phyloP scores from a whole-genome alignment of 345 rosid species.

The Pugionium dolabratum region DNA sequence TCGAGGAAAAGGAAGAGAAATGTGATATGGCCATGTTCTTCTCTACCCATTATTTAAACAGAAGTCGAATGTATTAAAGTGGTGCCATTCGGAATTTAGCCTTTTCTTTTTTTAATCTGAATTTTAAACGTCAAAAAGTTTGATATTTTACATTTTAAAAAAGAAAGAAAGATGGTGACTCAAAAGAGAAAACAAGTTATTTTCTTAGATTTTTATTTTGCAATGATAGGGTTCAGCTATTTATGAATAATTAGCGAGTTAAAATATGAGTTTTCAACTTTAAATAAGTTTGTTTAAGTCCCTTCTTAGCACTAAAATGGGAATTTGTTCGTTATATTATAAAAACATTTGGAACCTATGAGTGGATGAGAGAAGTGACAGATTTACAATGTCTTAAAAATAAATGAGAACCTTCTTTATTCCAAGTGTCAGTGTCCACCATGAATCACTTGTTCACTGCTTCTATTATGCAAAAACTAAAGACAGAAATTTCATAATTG shows the following conservation, averaged over 20 bases:
- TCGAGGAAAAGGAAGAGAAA: neutral
- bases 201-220: too few relatives aligned
- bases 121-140: neutral
- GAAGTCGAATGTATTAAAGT: constrained; percentile 21
- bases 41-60: constrained; percentile 45
- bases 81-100: constrained; percentile 25
- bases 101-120: neutral
- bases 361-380: constrained; percentile 38
- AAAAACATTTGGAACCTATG: constrained; percentile 23
- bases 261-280: neutral
- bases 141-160: neutral
- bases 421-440: constrained; percentile 33
- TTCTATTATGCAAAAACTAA: neutral
- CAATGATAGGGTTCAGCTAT: neutral
- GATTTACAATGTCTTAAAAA: neutral
- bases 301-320: constrained; percentile 22
- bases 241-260: neutral
- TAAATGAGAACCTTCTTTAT: neutral
- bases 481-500: constrained; percentile 21
- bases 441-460: constrained; percentile 20
- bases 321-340: constrained; percentile 23
- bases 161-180: too few relatives aligned
- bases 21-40: constrained; percentile 20
- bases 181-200: too few relatives aligned
- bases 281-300: neutral